These are phyloP conservation scores for Aspergillus nanangensis DNA, from an alignment of 495 filamentous ascomycete genomes.

Conservation along the genomic window DNA sequence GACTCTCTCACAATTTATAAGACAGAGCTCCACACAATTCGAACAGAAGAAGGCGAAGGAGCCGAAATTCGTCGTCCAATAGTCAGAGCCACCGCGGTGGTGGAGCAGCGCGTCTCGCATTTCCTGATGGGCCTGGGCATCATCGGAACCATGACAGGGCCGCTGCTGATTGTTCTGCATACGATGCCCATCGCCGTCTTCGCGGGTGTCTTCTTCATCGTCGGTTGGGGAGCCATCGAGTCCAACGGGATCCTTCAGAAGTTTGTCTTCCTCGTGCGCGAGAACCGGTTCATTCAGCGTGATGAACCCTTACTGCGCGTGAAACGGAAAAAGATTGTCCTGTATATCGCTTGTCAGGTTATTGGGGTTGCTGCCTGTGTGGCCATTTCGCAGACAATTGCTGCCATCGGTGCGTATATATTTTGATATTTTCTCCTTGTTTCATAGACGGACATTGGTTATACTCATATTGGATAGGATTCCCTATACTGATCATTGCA, in stretches of 20 bases:
- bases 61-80: constrained; percentile 50
- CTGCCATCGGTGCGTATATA: constrained; percentile 58
- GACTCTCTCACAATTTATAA: constrained; percentile 27
- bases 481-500: constrained; percentile 73
- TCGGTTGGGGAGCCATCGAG: constrained; percentile 68
- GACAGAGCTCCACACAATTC: constrained; percentile 59
- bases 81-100: constrained; percentile 55
- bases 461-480: constrained; percentile 23
- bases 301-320: constrained; percentile 56
- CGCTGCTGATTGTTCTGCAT: constrained; percentile 68
- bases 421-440: neutral
- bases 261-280: constrained; percentile 59
- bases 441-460: neutral
- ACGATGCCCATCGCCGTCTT: constrained; percentile 76
- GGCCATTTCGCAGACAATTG: constrained; percentile 84
- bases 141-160: constrained; percentile 78
- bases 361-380: constrained; percentile 71
- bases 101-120: constrained; percentile 81
- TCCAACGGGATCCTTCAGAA: constrained; percentile 72
- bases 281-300: constrained; percentile 51
- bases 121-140: constrained; percentile 71
- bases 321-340: constrained; percentile 50
- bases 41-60: constrained; percentile 42
- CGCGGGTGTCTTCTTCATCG: constrained; percentile 81
- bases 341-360: constrained; percentile 66